Conservation (phyloP, 768 basidiomycete genomes). For the Roridomyces roridus region DNA sequence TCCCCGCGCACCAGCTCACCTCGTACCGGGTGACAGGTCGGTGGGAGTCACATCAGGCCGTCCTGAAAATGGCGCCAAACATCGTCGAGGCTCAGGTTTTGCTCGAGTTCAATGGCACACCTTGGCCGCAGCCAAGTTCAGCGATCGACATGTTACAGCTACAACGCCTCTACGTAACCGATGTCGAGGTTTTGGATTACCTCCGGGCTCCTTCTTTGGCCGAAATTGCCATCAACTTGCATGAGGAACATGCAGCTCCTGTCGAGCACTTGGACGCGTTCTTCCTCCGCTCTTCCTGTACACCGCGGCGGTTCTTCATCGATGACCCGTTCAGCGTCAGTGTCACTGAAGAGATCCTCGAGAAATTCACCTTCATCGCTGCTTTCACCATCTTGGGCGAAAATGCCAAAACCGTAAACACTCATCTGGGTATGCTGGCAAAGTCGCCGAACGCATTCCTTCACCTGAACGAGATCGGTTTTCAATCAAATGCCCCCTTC, state of each 20-base stretch:
- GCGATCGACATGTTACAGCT: neutral
- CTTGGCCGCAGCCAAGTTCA: neutral
- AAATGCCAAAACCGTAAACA: neutral
- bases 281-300: neutral
- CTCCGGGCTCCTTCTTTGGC: neutral
- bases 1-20: conserved; percentile 9
- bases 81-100: conserved; percentile 5
- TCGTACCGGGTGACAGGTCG: neutral
- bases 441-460: neutral
- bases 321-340: neutral
- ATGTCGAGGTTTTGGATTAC: neutral
- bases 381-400: neutral
- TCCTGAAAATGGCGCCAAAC: neutral
- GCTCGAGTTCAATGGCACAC: too few species aligned
- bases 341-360: neutral
- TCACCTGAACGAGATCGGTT: neutral
- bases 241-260: neutral
- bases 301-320: neutral
- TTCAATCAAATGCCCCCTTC: neutral
- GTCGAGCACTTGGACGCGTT: neutral
- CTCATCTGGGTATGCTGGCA: neutral
- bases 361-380: neutral
- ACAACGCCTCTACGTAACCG: neutral
- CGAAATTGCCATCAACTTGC: neutral
- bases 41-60: neutral